Evolutionary conservation across 2,329 filamentous ascomycete genomes (phyloP), one percentile per base, ranked within the genome.

Genomic region (Penicillium sp.): DNA sequence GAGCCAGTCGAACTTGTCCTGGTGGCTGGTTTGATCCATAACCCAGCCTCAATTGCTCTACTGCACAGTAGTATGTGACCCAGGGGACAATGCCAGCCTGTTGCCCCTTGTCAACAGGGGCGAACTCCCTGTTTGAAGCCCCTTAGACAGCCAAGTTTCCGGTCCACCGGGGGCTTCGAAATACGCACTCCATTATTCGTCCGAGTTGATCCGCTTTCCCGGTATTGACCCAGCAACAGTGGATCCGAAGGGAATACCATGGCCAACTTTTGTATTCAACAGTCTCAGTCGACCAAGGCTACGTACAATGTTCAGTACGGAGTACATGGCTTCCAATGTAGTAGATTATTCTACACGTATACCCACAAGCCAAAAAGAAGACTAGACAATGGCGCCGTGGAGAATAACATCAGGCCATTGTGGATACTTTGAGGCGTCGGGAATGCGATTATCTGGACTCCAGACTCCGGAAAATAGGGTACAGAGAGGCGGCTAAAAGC

Each of bases 151-250:
- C 7, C 33, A 36, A n/a, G n/a, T 46, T 44, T 50, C 45, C 52
- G 56, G 49, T 55, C 55, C 59, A 59, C 59, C 54, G 36, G 33
- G n/a, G 58, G 56, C 59, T 64, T 55, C 54, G 59, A 64, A 64
- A 64, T 64, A 42, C 26, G 29, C 33, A 23, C 28, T 14, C 36
- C 50, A 26, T 60, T 21, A 64, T 64, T 64, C 62, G 62, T 47
- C 51, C 48, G 29, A 18, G 7, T 28, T 21, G 34, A 28, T 51
- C 49, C 34, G 47, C 31, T 47, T 47, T 23, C 49, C 52, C 28
- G 34, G 19, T 37, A 8, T 37, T 45, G 46, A 23, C 47, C 54
- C 54, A 48, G 46, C 21, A 24, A n/a, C 3, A 44, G 54, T 61
- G 51, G 60, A 59, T 52, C 60, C 61, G 13, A 56, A 24, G 19